Percentiles rank a stretch among this genome's conserved stretches.
Conservation (phyloP, 225 moss, liverwort and hornwort species). For the Sphagnum tenellum region DNA sequence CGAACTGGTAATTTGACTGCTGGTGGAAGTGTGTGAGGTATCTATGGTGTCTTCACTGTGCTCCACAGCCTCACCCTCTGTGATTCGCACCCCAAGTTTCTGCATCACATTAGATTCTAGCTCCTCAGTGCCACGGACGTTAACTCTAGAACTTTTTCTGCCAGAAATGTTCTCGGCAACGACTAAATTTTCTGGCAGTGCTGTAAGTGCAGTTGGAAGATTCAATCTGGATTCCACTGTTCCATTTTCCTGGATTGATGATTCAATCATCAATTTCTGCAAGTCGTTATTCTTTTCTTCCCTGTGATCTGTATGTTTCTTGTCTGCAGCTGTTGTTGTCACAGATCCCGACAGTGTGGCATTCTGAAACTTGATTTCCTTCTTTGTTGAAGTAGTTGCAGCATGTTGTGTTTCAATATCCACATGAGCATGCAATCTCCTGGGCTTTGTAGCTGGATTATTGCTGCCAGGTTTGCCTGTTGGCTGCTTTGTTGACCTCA, state of each 20-base stretch:
- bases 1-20: neutral
- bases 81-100: conserved; percentile 20
- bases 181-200: conserved; percentile 1
- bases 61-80: conserved; percentile 35
- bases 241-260: neutral
- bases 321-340: neutral
- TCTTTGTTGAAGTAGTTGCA: conserved; percentile 6
- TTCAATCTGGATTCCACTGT: too few species aligned
- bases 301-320: neutral
- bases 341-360: conserved; percentile 8
- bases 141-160: conserved; percentile 5
- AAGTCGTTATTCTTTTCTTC: neutral
- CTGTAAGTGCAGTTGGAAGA: neutral
- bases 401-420: conserved; percentile 13
- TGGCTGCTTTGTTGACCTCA: conserved; percentile 17
- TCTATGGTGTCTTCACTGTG: conserved; percentile 18
- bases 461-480: conserved; percentile 16
- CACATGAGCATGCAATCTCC: conserved; percentile 7
- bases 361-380: conserved; percentile 5
- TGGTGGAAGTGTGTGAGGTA: conserved; percentile 7
- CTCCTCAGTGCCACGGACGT: conserved; percentile 2
- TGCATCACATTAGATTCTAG: conserved; percentile 7
- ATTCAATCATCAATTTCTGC: neutral
- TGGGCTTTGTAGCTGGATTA: conserved; percentile 19
- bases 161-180: conserved; percentile 1